A percentile compares a stretch with the other conserved stretches of the same genome.
phyloP scores from a whole-genome alignment of 805 yeast genomes.

The Hyphopichia homilentoma region DNA sequence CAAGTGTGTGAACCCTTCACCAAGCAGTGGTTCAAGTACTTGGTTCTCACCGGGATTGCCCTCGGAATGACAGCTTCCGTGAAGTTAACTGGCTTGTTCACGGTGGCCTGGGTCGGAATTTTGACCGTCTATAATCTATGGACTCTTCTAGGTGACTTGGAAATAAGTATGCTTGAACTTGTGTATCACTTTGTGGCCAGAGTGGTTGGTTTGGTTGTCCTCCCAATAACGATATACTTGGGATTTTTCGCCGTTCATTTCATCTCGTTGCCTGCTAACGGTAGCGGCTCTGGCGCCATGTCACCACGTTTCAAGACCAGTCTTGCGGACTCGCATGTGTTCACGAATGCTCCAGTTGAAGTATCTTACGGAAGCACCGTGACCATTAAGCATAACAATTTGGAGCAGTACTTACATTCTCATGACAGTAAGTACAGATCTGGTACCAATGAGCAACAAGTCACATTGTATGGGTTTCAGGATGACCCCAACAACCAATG shows the following conservation, averaged over 20 bases:
- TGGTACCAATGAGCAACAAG: constrained; percentile 75
- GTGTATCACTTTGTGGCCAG: constrained; percentile 40
- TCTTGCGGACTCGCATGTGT: constrained; percentile 39
- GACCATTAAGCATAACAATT: constrained; percentile 62
- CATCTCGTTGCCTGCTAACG: constrained; percentile 39
- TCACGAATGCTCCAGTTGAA: constrained; percentile 49
- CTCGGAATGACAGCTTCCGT: constrained; percentile 57
- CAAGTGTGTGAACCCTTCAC: constrained; percentile 44
- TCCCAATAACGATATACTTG: constrained; percentile 60
- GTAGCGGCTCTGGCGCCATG: constrained; percentile 61
- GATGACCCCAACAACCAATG: constrained; percentile 67
- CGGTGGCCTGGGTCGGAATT: constrained; percentile 60
- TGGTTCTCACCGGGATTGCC: constrained; percentile 47
- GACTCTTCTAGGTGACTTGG: constrained; percentile 67
- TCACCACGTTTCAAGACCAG: constrained; percentile 65
- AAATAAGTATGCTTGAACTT: constrained; percentile 35
- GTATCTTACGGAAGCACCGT: constrained; percentile 71
- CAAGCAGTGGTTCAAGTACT: constrained; percentile 48
- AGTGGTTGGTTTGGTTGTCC: constrained; percentile 37
- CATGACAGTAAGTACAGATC: constrained; percentile 59
- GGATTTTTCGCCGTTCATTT: constrained; percentile 58
- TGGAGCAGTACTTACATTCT: constrained; percentile 81
- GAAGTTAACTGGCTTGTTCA: constrained; percentile 69
- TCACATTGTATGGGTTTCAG: constrained; percentile 62
- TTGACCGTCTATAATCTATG: constrained; percentile 54